Evolutionary conservation across 2,329 filamentous ascomycete genomes (phyloP).

Genomic region (Trichoderma sp.): DNA sequence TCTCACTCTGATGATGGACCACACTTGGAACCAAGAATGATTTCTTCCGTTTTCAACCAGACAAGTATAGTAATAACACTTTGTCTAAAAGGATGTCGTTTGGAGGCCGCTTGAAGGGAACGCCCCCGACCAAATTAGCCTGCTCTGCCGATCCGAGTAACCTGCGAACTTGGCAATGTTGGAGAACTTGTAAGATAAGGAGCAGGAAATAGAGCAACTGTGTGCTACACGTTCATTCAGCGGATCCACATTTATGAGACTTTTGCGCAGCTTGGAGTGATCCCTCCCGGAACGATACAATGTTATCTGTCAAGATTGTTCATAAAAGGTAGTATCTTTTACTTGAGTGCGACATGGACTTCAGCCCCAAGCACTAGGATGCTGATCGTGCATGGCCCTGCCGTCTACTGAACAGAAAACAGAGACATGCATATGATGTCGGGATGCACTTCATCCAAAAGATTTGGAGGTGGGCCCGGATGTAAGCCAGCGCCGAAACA

Average conservation of each 20-base stretch:
- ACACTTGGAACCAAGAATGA: neutral
- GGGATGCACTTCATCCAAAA: neutral
- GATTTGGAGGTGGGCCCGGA: neutral
- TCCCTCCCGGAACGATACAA: neutral
- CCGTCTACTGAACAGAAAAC: neutral
- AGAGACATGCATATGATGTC: neutral
- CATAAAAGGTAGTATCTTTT: neutral
- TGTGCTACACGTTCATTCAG: neutral
- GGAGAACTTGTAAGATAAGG: neutral
- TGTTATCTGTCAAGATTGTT: neutral
- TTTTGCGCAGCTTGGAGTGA: neutral
- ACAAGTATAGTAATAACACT: neutral
- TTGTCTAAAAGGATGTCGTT: neutral
- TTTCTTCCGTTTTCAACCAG: neutral
- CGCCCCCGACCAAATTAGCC: neutral
- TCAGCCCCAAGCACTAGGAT: neutral
- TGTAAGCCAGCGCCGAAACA: neutral
- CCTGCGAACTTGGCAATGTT: neutral
- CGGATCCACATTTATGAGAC: neutral
- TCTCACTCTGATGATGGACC: neutral
- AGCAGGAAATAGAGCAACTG: neutral
- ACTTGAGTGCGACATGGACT: neutral
- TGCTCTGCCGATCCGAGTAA: neutral
- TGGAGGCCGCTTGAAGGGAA: neutral
- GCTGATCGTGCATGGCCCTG: neutral